These are phyloP conservation scores for Vigna trinervia DNA, from an alignment of 306 rosid species.

Conservation along the genomic window DNA sequence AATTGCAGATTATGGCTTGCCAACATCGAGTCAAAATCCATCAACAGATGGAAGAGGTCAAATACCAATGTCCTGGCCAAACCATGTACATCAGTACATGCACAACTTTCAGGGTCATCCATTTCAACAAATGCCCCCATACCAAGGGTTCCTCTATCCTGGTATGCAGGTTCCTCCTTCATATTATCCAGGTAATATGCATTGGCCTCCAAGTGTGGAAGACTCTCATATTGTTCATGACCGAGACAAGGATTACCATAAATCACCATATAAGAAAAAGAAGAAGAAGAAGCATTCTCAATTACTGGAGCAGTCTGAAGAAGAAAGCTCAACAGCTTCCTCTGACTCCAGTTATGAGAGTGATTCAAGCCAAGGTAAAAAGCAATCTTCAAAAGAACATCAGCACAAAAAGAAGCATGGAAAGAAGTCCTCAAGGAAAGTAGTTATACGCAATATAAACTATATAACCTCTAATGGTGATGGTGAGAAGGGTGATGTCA, in stretches of 20 bases:
- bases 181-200: slow-evolving; percentile 86
- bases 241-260: slow-evolving; percentile 61
- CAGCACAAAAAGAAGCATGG: slow-evolving; percentile 62
- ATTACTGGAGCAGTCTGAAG: slow-evolving; percentile 61
- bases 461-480: slow-evolving; percentile 89
- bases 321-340: slow-evolving; percentile 58
- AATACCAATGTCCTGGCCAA: slow-evolving; percentile 76
- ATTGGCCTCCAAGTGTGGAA: slow-evolving; percentile 80
- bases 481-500: slow-evolving; percentile 66
- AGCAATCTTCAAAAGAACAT: slow-evolving; percentile 53
- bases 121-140: slow-evolving; percentile 81
- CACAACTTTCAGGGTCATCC: slow-evolving; percentile 87
- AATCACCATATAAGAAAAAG: slow-evolving; percentile 63
- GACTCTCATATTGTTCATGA: slow-evolving; percentile 58
- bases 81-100: slow-evolving; percentile 74
- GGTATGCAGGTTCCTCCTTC: slow-evolving; percentile 87
- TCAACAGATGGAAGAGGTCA: slow-evolving; percentile 71
- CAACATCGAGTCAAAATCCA: slow-evolving; percentile 57
- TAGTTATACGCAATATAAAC: slow-evolving; percentile 94
- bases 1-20: slow-evolving; percentile 63
- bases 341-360: slow-evolving; percentile 72
- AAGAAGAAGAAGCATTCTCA: slow-evolving; percentile 71
- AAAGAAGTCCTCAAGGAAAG: slow-evolving; percentile 84
- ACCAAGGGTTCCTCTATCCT: slow-evolving; percentile 79
- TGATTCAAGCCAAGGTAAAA: slow-evolving; percentile 58